phyloP scores from a whole-genome alignment of 2,329 filamentous ascomycete genomes.

The Penicillium corylophilum region DNA sequence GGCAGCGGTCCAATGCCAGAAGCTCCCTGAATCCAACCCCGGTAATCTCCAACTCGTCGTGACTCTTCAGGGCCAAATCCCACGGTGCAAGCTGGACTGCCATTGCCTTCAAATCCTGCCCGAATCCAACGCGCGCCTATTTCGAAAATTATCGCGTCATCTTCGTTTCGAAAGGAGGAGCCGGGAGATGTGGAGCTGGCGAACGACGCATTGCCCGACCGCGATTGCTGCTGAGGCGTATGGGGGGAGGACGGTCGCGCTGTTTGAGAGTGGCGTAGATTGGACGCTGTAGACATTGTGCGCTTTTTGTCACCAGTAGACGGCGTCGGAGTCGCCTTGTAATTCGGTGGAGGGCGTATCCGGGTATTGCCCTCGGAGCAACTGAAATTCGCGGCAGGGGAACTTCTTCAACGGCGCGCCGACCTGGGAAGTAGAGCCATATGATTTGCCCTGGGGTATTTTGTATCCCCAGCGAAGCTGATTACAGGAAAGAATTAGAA shows the following conservation, averaged over 20 bases:
- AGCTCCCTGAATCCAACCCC: slow-evolving; percentile 63
- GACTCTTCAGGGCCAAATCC: slow-evolving; percentile 73
- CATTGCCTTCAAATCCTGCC: slow-evolving; percentile 84
- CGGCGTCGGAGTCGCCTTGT: slow-evolving; percentile 22
- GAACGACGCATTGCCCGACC: slow-evolving; percentile 51
- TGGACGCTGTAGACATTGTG: slow-evolving; percentile 26
- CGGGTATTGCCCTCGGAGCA: slow-evolving; percentile 11
- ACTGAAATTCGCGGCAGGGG: slow-evolving; percentile 4
- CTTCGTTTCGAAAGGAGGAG: slow-evolving; percentile 65
- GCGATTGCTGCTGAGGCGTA: slow-evolving; percentile 54
- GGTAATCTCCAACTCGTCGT: slow-evolving; percentile 77
- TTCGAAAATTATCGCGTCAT: slow-evolving; percentile 82
- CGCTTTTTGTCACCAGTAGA: slow-evolving; percentile 27
- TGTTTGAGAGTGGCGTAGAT: slow-evolving; percentile 31
- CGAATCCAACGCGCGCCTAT: slow-evolving; percentile 75
- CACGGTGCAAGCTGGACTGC: slow-evolving; percentile 67
- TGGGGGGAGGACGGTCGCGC: slow-evolving; percentile 53
- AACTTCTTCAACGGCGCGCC: slow-evolving; percentile 6
- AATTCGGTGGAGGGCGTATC: slow-evolving; percentile 9
- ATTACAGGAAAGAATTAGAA: no score
- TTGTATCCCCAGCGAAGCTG: not conserved
- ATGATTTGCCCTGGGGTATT: not conserved
- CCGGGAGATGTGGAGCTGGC: slow-evolving; percentile 59
- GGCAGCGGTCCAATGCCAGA: slow-evolving; percentile 42
- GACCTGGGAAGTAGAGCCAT: slow-evolving; percentile 9